phyloP scores from a whole-genome alignment of 1,284 basidiomycete species.

The Neonothopanus nambi region DNA sequence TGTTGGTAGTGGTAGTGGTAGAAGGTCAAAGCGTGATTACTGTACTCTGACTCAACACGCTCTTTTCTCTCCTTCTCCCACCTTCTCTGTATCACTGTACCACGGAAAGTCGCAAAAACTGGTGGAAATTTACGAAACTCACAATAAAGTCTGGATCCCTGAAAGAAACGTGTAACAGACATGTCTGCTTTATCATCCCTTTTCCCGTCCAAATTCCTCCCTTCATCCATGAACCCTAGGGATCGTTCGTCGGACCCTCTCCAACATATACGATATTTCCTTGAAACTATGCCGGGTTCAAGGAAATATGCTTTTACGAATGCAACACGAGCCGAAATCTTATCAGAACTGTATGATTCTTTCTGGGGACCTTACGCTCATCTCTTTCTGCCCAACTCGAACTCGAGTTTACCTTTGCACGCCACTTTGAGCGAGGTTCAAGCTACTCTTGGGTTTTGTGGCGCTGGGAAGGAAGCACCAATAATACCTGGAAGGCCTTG shows the following conservation, averaged over 20 bases:
- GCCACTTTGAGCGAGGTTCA: conserved; percentile 69
- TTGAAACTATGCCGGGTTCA: conserved; percentile 78
- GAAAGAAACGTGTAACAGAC: not conserved
- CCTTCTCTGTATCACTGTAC: conserved; percentile 19
- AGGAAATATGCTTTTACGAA: conserved; percentile 74
- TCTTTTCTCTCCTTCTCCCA: no score
- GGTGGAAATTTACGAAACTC: no score
- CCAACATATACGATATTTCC: conserved; percentile 66
- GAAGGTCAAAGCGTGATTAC: not conserved
- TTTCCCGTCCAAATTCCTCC: conserved; percentile 35
- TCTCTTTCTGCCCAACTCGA: conserved; percentile 66
- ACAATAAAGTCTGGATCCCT: no score
- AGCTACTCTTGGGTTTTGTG: conserved; percentile 50
- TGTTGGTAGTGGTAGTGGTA: conserved; percentile 18
- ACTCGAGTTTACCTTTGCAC: conserved; percentile 59
- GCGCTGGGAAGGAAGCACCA: conserved; percentile 57
- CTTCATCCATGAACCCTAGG: conserved; percentile 50
- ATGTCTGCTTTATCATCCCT: conserved; percentile 42
- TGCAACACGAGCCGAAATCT: conserved; percentile 70
- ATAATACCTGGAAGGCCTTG: conserved; percentile 67
- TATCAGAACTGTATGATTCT: conserved; percentile 75
- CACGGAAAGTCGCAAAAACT: no score
- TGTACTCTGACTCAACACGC: conserved; percentile 18
- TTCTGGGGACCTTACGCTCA: conserved; percentile 76
- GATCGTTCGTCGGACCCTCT: conserved; percentile 58